Percentiles rank a stretch among this genome's conserved stretches.
phyloP scores from a whole-genome alignment of 495 filamentous ascomycete species.

The Daldinia childiae region DNA sequence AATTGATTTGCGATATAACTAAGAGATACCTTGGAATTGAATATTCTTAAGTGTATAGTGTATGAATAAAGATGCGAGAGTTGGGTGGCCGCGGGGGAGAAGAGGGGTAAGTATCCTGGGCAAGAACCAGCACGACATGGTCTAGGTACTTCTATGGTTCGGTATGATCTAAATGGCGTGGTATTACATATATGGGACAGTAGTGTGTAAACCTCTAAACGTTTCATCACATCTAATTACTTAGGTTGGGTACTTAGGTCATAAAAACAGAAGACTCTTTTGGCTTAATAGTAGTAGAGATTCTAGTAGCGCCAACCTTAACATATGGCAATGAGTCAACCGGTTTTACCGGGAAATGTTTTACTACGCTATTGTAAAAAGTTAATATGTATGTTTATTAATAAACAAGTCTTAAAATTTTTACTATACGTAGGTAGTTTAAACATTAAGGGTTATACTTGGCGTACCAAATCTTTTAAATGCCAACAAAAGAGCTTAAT shows the following conservation, averaged over 20 bases:
- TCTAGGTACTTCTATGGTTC: conserved; percentile 24
- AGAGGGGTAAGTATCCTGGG: conserved; percentile 27
- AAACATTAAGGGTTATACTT: conserved; percentile 22
- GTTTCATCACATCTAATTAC: neutral
- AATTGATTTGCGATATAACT: neutral
- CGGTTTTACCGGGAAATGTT: no score
- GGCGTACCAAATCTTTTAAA: conserved; percentile 11
- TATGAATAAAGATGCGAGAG: conserved; percentile 8
- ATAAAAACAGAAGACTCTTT: neutral
- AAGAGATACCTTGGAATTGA: no score
- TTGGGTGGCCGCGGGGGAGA: neutral
- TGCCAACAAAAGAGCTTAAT: neutral
- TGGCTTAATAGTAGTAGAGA: neutral
- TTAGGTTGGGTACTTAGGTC: neutral
- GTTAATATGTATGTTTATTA: conserved; percentile 5
- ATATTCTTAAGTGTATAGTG: no score
- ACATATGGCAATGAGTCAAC: neutral
- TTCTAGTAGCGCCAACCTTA: no score
- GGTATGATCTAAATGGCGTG: conserved; percentile 29
- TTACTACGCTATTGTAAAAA: no score
- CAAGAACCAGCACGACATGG: conserved; percentile 22
- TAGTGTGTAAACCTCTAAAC: neutral
- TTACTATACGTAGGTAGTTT: conserved; percentile 2
- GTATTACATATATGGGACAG: neutral
- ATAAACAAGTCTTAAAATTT: conserved; percentile 17